Evolutionary conservation across 2,329 filamentous ascomycete species (phyloP).

Genomic region (Endothia cerciana): DNA sequence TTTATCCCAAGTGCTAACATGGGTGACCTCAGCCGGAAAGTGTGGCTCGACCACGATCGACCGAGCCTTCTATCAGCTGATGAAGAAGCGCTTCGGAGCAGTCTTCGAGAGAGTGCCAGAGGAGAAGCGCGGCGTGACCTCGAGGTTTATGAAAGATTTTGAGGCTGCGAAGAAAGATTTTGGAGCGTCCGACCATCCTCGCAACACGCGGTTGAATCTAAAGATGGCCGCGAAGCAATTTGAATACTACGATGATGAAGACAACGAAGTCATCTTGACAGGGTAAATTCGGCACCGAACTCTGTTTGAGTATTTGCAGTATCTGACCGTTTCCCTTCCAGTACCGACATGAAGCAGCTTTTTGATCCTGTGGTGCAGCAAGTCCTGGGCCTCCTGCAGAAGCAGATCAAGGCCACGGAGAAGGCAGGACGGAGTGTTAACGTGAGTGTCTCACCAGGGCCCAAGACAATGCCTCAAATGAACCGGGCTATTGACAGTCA

Average conservation of each 20-base stretch:
- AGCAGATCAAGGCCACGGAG: constrained; percentile 10
- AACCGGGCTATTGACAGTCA: not conserved
- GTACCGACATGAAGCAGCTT: constrained; percentile 8
- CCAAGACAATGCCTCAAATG: not conserved
- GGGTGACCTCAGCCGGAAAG: not conserved
- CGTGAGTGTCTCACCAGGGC: not conserved
- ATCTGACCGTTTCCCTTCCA: not conserved
- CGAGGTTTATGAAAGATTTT: constrained; percentile 14
- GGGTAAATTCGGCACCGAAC: not conserved
- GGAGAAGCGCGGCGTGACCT: constrained; percentile 12
- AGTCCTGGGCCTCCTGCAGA: constrained; percentile 3
- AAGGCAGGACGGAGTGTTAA: constrained; percentile 2
- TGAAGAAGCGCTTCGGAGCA: constrained; percentile 6
- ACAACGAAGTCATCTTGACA: constrained; percentile 16
- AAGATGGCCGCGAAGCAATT: not conserved
- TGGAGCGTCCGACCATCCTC: constrained; percentile 1
- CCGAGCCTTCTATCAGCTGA: constrained; percentile 12
- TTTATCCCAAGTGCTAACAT: not conserved
- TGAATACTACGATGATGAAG: constrained; percentile 10
- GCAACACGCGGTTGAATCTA: constrained; percentile 3
- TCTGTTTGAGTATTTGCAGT: not conserved
- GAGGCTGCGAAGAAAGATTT: constrained; percentile 15
- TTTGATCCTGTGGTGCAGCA: constrained; percentile 11
- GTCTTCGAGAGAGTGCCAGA: constrained; percentile 7
- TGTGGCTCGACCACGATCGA: constrained; percentile 17